These are phyloP conservation scores for Fagus crenata DNA, from an alignment of 306 rosid species.

Conservation along the genomic window DNA sequence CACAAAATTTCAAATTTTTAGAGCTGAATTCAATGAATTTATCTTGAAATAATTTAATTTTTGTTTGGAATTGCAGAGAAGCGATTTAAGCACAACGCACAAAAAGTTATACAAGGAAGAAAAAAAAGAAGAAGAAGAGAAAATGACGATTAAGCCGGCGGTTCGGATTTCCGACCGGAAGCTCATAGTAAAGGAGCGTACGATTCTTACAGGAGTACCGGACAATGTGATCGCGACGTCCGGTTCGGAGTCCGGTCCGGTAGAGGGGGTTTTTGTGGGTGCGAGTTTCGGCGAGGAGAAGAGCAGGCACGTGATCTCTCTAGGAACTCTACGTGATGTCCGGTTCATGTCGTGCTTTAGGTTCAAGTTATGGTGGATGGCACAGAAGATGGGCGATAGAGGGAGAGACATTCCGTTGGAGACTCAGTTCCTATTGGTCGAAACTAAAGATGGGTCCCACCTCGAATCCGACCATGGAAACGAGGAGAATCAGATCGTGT, in stretches of 20 bases:
- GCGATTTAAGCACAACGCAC: not conserved
- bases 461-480: conserved; percentile 46
- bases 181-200: conserved; percentile 58
- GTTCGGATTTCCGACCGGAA: conserved; percentile 63
- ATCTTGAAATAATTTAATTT: not conserved
- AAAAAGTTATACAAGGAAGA: conserved; percentile 16
- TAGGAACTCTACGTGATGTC: conserved; percentile 57
- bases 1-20: not conserved
- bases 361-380: conserved; percentile 98
- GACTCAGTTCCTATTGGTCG: conserved; percentile 78
- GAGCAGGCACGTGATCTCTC: conserved; percentile 61
- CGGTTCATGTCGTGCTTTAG: conserved; percentile 82
- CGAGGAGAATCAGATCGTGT: conserved; percentile 47
- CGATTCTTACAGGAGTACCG: conserved; percentile 70
- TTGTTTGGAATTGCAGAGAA: conserved; percentile 38
- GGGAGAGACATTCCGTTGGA: conserved; percentile 77
- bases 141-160: conserved; percentile 76
- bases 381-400: conserved; percentile 80
- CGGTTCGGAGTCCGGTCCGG: conserved; percentile 55
- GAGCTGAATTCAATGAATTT: not conserved
- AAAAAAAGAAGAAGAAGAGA: conserved; percentile 2
- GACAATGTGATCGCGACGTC: conserved; percentile 66
- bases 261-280: conserved; percentile 69
- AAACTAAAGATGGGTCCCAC: conserved; percentile 72
- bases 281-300: conserved; percentile 47